phyloP scores from a whole-genome alignment of 1,139 yeast genomes.

The Saccharomyces hybrid region DNA sequence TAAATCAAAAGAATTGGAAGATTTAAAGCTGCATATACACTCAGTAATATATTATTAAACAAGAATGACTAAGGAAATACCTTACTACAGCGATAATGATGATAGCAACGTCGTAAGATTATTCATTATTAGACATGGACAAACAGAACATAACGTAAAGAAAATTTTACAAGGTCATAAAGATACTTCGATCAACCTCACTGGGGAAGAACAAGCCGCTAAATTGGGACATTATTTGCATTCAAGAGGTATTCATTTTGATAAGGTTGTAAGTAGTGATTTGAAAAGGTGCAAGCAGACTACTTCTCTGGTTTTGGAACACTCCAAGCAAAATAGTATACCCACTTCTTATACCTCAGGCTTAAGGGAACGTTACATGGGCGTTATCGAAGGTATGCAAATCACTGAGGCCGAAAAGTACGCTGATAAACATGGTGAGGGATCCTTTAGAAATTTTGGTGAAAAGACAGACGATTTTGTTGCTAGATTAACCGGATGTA shows the following conservation, averaged over 20 bases:
- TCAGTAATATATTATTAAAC: neutral
- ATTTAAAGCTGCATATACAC: neutral
- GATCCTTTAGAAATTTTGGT: slow-evolving; percentile 43
- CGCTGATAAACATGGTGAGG: slow-evolving; percentile 43
- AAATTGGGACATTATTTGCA: slow-evolving; percentile 37
- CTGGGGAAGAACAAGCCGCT: slow-evolving; percentile 51
- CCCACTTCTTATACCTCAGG: slow-evolving; percentile 29
- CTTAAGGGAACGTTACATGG: slow-evolving; percentile 76
- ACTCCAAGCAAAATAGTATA: slow-evolving; percentile 9
- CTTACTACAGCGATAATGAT: slow-evolving; percentile 21
- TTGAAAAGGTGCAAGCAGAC: slow-evolving; percentile 55
- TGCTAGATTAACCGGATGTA: slow-evolving; percentile 43
- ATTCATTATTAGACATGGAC: slow-evolving; percentile 71
- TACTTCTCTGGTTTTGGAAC: slow-evolving; percentile 33
- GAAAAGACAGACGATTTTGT: slow-evolving; percentile 47
- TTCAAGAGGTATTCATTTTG: slow-evolving; percentile 32
- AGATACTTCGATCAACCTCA: slow-evolving; percentile 50
- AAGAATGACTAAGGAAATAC: slow-evolving; percentile 16
- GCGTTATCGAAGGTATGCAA: slow-evolving; percentile 68
- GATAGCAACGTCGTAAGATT: slow-evolving; percentile 42
- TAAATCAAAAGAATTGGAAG: neutral
- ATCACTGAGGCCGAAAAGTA: slow-evolving; percentile 55
- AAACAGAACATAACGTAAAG: slow-evolving; percentile 60
- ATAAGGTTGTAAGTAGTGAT: slow-evolving; percentile 52
- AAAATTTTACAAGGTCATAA: slow-evolving; percentile 70